Conservation (phyloP, 2,329 filamentous ascomycete genomes). For the Torrubiella hemipterigena region DNA sequence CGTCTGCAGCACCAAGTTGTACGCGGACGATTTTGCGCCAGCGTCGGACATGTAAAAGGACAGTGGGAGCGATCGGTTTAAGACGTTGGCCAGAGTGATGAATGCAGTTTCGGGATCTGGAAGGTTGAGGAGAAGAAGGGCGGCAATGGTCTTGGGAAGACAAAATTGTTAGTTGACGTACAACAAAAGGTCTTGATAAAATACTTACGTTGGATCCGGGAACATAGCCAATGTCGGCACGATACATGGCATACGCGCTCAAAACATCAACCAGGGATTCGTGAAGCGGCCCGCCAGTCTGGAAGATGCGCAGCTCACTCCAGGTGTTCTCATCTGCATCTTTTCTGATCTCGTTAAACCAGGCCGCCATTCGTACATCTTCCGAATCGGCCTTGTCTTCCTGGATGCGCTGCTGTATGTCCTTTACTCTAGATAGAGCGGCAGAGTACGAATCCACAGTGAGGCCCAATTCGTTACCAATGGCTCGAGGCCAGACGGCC, state of each 20-base stretch:
- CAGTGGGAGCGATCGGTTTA: conserved; percentile 63
- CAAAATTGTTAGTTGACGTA: conserved; percentile 10
- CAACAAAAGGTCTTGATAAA: not conserved
- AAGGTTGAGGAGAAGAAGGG: conserved; percentile 61
- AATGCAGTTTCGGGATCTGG: conserved; percentile 53
- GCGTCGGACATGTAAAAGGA: conserved; percentile 63
- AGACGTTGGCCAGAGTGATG: conserved; percentile 60
- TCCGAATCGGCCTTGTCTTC: conserved; percentile 38
- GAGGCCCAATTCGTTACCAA: conserved; percentile 62
- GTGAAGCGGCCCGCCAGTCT: conserved; percentile 53
- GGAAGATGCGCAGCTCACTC: conserved; percentile 62
- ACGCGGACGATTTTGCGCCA: conserved; percentile 56
- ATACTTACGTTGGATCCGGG: conserved; percentile 59
- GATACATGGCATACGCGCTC: conserved; percentile 70
- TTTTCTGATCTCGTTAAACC: conserved; percentile 50
- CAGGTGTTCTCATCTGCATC: conserved; percentile 56
- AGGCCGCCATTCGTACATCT: conserved; percentile 42
- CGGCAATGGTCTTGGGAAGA: conserved; percentile 51
- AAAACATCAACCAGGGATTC: conserved; percentile 58
- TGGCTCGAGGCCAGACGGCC: conserved; percentile 55
- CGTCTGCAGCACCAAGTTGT: conserved; percentile 56
- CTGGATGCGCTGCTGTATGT: conserved; percentile 45
- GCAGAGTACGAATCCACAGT: conserved; percentile 56
- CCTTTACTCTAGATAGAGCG: conserved; percentile 54
- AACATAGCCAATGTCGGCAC: conserved; percentile 69